Evolutionary conservation across 805 yeast species (phyloP).

Genomic region (Candida gorgasii): DNA sequence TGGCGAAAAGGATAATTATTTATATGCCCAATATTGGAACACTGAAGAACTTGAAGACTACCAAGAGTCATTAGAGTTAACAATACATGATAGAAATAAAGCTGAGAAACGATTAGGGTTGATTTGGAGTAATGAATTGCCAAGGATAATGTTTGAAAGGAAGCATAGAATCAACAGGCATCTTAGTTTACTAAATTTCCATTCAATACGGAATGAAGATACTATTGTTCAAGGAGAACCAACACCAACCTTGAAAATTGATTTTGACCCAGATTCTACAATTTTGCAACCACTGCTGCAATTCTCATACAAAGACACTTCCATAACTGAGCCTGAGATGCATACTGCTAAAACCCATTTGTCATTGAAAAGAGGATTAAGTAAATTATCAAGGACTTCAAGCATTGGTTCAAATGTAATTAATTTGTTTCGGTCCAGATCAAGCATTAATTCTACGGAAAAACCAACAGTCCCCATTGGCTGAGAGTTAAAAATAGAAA

Average conservation of each 20-base stretch:
- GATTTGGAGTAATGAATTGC: slow-evolving; percentile 14
- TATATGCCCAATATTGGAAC: slow-evolving; percentile 6
- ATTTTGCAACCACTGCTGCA: slow-evolving; percentile 9
- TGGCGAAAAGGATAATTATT: not conserved
- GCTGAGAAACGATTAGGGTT: slow-evolving; percentile 14
- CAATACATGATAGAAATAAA: slow-evolving; percentile 9
- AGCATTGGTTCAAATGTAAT: slow-evolving; percentile 5
- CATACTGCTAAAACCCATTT: slow-evolving; percentile 8
- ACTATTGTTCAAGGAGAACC: no score
- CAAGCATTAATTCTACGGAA: not conserved
- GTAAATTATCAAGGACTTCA: slow-evolving; percentile 3
- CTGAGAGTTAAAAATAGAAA: no score
- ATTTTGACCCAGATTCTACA: not conserved
- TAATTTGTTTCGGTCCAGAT: slow-evolving; percentile 2
- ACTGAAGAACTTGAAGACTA: slow-evolving; percentile 1
- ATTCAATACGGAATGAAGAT: not conserved
- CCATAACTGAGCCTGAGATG: slow-evolving; percentile 5
- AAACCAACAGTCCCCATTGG: no score
- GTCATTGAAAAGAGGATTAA: not conserved
- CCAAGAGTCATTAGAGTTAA: slow-evolving; percentile 7
- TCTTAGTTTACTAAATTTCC: slow-evolving; percentile 6
- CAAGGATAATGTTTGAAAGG: slow-evolving; percentile 9
- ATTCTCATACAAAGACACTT: slow-evolving; percentile 3
- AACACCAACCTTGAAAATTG: no score
- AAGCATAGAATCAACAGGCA: slow-evolving; percentile 4